phyloP scores from a whole-genome alignment of 805 yeast genomes.

The Barnettozyma botsteinii region DNA sequence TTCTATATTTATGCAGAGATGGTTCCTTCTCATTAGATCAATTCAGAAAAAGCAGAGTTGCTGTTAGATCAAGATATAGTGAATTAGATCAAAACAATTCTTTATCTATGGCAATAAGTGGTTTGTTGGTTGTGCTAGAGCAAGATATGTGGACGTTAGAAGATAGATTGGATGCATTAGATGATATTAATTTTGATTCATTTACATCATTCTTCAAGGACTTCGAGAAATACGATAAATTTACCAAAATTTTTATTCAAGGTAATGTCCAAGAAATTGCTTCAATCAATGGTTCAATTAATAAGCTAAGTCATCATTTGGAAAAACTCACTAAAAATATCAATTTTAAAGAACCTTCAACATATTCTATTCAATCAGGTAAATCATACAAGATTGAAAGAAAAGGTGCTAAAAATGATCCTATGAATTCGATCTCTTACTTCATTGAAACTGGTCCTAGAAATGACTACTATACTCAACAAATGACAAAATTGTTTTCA shows the following conservation, averaged over 20 bases:
- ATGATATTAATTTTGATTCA: slow-evolving; percentile 36
- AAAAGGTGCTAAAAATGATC: slow-evolving; percentile 38
- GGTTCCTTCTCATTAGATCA: slow-evolving; percentile 25
- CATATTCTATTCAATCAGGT: slow-evolving; percentile 34
- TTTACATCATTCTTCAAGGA: slow-evolving; percentile 28
- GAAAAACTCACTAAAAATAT: background rate
- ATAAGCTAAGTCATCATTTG: slow-evolving; percentile 26
- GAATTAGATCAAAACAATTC: slow-evolving; percentile 39
- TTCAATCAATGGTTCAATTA: slow-evolving; percentile 22
- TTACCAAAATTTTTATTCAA: slow-evolving; percentile 40
- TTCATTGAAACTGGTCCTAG: slow-evolving; percentile 55
- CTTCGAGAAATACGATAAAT: slow-evolving; percentile 28
- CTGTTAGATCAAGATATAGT: slow-evolving; percentile 42
- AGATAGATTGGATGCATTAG: slow-evolving; percentile 50
- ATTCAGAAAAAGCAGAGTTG: slow-evolving; percentile 42
- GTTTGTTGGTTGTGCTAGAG: slow-evolving; percentile 48
- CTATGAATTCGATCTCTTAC: slow-evolving; percentile 44
- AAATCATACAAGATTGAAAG: slow-evolving; percentile 30
- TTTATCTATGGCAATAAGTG: slow-evolving; percentile 42
- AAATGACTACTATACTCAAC: slow-evolving; percentile 27
- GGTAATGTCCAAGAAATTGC: slow-evolving; percentile 38
- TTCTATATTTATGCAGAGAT: slow-evolving; percentile 22
- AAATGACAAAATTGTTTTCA: slow-evolving; percentile 42
- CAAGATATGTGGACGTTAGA: slow-evolving; percentile 49
- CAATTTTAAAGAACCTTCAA: slow-evolving; percentile 29